phyloP scores from a whole-genome alignment of 495 filamentous ascomycete species.

The Corynascus novoguineensis region DNA sequence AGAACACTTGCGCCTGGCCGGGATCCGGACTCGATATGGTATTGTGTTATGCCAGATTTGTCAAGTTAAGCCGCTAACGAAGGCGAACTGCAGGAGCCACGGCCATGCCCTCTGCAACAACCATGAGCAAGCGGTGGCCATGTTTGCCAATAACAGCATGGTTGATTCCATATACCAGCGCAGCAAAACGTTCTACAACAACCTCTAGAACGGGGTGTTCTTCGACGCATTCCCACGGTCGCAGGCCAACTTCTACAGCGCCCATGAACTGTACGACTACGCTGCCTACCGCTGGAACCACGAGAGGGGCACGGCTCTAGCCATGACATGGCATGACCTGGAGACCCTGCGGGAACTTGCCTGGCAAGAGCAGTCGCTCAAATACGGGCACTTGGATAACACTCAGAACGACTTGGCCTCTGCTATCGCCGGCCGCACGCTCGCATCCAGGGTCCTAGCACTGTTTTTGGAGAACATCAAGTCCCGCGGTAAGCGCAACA shows the following conservation, averaged over 20 bases:
- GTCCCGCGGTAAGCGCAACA: constrained; percentile 24
- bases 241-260: constrained; percentile 35
- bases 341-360: constrained; percentile 28
- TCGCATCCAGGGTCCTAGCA: constrained; percentile 28
- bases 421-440: constrained; percentile 38
- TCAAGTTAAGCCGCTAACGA: neutral
- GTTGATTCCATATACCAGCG: constrained; percentile 23
- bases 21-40: constrained; percentile 37
- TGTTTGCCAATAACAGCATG: constrained; percentile 21
- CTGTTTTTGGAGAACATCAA: constrained; percentile 31
- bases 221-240: constrained; percentile 20
- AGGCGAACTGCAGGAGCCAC: constrained; percentile 24
- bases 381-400: constrained; percentile 27
- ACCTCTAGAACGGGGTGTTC: constrained; percentile 29
- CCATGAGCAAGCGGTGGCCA: constrained; percentile 25
- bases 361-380: constrained; percentile 30
- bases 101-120: constrained; percentile 30
- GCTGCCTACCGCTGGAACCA: constrained; percentile 38
- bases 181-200: constrained; percentile 32
- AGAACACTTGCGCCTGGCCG: constrained; percentile 19
- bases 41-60: neutral
- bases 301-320: constrained; percentile 20
- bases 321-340: constrained; percentile 24
- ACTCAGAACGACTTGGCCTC: constrained; percentile 33
- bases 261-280: constrained; percentile 42